phyloP scores from a whole-genome alignment of 1,284 basidiomycete species.

The Filobasidium uniguttulatum region DNA sequence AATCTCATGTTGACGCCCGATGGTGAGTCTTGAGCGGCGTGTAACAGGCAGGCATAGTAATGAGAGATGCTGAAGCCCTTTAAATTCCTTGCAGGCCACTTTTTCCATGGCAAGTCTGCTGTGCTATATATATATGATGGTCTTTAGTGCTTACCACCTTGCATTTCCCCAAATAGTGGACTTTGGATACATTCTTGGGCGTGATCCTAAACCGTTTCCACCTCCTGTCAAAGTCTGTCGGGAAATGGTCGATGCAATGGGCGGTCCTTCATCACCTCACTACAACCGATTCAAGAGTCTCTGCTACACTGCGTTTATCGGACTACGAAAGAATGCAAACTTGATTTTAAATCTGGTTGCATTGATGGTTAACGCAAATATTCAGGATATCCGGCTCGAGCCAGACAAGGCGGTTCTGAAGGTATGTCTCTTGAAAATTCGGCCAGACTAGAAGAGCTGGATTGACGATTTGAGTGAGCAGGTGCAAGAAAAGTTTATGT shows the following conservation, averaged over 20 bases:
- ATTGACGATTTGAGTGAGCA: constrained; percentile 45
- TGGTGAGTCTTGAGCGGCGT: too few species aligned
- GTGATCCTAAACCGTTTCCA: constrained; percentile 95
- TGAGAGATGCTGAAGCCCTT: too few species aligned
- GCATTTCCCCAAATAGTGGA: constrained; percentile 56
- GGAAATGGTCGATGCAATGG: constrained; percentile 99
- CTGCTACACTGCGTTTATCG: constrained; percentile 91
- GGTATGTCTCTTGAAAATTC: constrained; percentile 23
- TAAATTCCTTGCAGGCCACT: constrained; percentile 45
- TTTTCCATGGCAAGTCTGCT: constrained; percentile 57
- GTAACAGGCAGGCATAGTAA: too few species aligned
- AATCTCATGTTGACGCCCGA: constrained; percentile 87
- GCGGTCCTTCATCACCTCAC: constrained; percentile 79
- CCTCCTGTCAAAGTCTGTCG: constrained; percentile 97
- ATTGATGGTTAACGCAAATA: constrained; percentile 95
- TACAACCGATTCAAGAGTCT: constrained; percentile 91
- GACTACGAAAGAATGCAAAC: constrained; percentile 92
- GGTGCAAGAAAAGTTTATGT: constrained; percentile 90
- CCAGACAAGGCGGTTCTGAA: constrained; percentile 49
- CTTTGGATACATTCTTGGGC: constrained; percentile 95
- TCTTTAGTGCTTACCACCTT: constrained; percentile 15
- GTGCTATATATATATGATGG: background rate
- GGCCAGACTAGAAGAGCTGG: constrained; percentile 3
- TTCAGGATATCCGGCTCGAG: constrained; percentile 83
- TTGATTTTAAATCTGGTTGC: constrained; percentile 91